Percentiles rank a stretch among this genome's conserved stretches.
phyloP scores from a whole-genome alignment of 192 early-diverging fungal genomes.

The Mortierella antarctica region DNA sequence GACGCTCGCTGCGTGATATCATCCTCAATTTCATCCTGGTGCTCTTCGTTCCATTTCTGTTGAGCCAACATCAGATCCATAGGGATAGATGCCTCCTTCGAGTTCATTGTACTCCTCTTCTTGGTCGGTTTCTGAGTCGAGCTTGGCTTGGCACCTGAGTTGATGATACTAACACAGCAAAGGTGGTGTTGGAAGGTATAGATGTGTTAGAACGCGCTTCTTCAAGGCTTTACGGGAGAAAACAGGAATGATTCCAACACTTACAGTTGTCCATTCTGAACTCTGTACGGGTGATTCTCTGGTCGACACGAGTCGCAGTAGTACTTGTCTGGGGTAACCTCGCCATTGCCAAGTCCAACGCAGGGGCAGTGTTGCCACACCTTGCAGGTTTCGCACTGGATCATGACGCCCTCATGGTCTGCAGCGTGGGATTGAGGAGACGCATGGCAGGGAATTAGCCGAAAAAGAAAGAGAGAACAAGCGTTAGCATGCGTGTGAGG shows the following conservation, averaged over 20 bases:
- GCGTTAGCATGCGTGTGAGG: neutral
- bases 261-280: constrained; percentile 54
- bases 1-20: constrained; percentile 9
- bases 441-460: neutral
- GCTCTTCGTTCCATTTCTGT: constrained; percentile 52
- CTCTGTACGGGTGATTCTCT: constrained; percentile 77
- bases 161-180: constrained; percentile 16
- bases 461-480: neutral
- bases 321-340: constrained; percentile 89
- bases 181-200: neutral
- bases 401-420: constrained; percentile 82
- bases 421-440: neutral
- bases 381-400: constrained; percentile 93
- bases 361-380: constrained; percentile 98
- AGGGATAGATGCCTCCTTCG: constrained; percentile 64
- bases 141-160: constrained; percentile 16
- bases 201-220: too few relatives aligned
- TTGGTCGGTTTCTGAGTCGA: constrained; percentile 57
- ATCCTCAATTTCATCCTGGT: constrained; percentile 45
- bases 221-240: too few relatives aligned
- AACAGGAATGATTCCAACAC: neutral
- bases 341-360: constrained; percentile 79
- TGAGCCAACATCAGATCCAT: constrained; percentile 58
- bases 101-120: constrained; percentile 66
- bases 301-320: constrained; percentile 93